Base-by-base conservation (phyloP, 2,329 filamentous ascomycete genomes). In the Pseudocercospora eumusae region DNA sequence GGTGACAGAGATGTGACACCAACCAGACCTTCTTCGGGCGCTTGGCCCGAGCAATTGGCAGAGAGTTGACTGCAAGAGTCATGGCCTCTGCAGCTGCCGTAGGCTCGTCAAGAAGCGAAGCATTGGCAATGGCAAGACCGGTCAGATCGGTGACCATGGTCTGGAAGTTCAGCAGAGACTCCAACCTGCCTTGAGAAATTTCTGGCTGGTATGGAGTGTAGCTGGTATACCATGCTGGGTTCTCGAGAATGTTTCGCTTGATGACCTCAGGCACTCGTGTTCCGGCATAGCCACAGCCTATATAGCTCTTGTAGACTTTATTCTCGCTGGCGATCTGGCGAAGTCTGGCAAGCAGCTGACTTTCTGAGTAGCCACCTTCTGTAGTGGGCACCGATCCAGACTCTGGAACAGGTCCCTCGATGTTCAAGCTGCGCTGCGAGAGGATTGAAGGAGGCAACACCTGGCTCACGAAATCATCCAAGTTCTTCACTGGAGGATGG, bases 201-300 rank as follows among this genome's bases (percentile, higher is more conserved):
- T 98, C 93, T 2, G 93, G 90, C 80, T 98, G 93, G 78, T 97
- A 98, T 15, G 93, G 93, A 0, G 93, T 97, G 77, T 98, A 97
- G 79, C 92, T 96, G 44, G 93, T 98, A 77, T 98, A 98, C 93
- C 93, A 98, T 9, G 88, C 92, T 4, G 93, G 93, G 75, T 90
- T 93, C 82, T 98, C 92, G 62, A 98, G 81, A 4, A 98, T 84
- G 75, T 97, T 97, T 69, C 93, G 85, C 82, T 95, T 91, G 75
- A 98, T 96, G 61, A 97, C 93, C 60, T 91, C 86, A 4, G 93
- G 93, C 0, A 91, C 89, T 68, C 89, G 84, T n/a, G 92, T 93
- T 36, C 87, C 88, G 68, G 93, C 92, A 82, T 97, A 98, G 61
- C 93, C 93, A 61, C 85, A 86, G 4, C 93, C 93, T 68, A 96